Conservation (phyloP, 106 monocot genomes). For the Xerophyta viscosa region DNA sequence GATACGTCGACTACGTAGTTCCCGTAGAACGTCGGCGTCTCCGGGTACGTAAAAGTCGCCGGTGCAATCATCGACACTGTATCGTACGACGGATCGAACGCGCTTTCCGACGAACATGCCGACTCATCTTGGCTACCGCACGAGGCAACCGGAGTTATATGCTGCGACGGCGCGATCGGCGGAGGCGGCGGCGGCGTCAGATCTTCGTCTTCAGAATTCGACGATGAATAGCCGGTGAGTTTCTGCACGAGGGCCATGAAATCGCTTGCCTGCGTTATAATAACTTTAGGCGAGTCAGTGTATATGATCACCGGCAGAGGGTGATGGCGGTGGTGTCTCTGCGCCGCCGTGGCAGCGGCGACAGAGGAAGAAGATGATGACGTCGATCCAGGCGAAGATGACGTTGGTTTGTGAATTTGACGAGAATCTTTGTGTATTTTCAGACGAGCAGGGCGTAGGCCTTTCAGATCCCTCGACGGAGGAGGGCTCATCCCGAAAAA, state of each 20-base stretch:
- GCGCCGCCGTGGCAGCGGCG: too few relatives aligned
- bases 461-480: not conserved
- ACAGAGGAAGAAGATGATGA: constrained; percentile 4
- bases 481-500: not conserved
- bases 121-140: constrained; percentile 3
- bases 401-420: constrained; percentile 14
- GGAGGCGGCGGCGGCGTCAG: not conserved
- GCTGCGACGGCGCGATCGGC: not conserved
- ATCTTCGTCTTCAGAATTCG: constrained; percentile 1
- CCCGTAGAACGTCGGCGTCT: not conserved
- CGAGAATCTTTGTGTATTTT: constrained; percentile 21
- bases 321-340: not conserved
- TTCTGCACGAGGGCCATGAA: constrained; percentile 39
- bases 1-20: not conserved
- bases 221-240: constrained; percentile 27
- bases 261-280: constrained; percentile 15
- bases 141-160: not conserved
- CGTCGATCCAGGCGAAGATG: not conserved
- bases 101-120: not conserved
- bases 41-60: not conserved
- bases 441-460: constrained; percentile 14
- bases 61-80: too few relatives aligned
- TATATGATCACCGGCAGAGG: constrained; percentile 29
- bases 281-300: constrained; percentile 26
- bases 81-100: too few relatives aligned